Evolutionary conservation across 306 rosid genomes (phyloP), one percentile per base, ranked within the genome.

Genomic region (Acacia crassicarpa): DNA sequence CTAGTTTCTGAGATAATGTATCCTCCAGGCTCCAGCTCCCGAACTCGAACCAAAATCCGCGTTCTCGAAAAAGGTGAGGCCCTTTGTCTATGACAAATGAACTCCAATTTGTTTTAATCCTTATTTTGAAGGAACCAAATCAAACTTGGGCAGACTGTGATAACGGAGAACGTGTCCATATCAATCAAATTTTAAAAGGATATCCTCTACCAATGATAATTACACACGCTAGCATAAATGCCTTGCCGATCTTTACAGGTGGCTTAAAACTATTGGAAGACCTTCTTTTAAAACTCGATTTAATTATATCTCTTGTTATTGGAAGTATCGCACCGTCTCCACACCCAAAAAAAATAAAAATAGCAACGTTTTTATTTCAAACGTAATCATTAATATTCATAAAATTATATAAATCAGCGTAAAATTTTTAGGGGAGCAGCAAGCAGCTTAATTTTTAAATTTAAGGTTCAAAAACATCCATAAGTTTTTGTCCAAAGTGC

Each of bases 21-120:
- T 49, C 62, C n/a, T 9, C 54, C 80, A 17, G 68, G 81, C n/a
- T 9, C n/a, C 68, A 27, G 68, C 81, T 86, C 81, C 56, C 41
- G 35, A 73, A 76, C 27, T 66, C 67, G 67, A 78, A 83, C 75
- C 45, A 69, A 70, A 43, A 20, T 23, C 58, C 27, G 44, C 54
- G 40, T 44, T 75, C 53, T 25, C 15, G n/a, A 59, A 72, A 66
- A 69, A 67, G 78, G 75, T 25, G 11, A 56, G 23, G 4, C 66
- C 72, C 74, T 61, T 72, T 45, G 44, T 74, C 33, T n/a, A n/a
- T 46, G 30, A 25, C 67, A 48, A 65, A 74, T 49, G 58, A 66
- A 65, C 56, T 48, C 46, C 11, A 9, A 13, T 4, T 62, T 61
- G 10, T n/a, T 27, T 74, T 43, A 41, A 71, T 49, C 27, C n/a